These are phyloP conservation scores for Lachnum nothofagi DNA, from an alignment of 2,329 filamentous ascomycete species.

Conservation along the genomic window DNA sequence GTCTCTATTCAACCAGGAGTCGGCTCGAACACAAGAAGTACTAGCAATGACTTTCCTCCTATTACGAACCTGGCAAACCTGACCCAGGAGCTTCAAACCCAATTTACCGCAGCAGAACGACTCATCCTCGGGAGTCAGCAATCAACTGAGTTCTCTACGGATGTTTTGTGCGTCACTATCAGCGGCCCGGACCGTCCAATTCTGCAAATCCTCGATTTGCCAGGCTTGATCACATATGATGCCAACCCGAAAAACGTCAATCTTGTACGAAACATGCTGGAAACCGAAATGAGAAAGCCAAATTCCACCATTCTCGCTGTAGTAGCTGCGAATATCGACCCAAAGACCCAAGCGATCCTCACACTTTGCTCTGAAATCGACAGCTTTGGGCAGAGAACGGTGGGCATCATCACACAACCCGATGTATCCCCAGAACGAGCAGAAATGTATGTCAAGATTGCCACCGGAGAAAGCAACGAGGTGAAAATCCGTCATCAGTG, in stretches of 20 bases:
- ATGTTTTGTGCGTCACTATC: constrained; percentile 12
- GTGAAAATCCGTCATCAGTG: too few relatives aligned
- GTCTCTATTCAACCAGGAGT: constrained; percentile 20
- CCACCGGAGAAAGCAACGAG: too few relatives aligned
- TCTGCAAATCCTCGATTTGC: too few relatives aligned
- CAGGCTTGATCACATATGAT: neutral
- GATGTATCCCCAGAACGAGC: too few relatives aligned
- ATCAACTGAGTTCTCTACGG: too few relatives aligned
- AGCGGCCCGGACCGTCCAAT: constrained; percentile 17
- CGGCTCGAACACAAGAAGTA: too few relatives aligned
- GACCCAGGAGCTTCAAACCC: constrained; percentile 21
- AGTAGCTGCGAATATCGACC: constrained; percentile 38
- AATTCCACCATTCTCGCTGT: constrained; percentile 45
- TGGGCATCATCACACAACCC: constrained; percentile 42
- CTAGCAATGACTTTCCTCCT: too few relatives aligned
- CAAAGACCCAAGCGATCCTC: constrained; percentile 38
- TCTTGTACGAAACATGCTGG: constrained; percentile 44
- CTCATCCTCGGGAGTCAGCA: constrained; percentile 20
- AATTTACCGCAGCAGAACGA: constrained; percentile 23
- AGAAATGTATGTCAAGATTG: too few relatives aligned
- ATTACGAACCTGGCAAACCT: constrained; percentile 25
- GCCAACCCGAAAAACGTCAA: constrained; percentile 43
- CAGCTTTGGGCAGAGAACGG: constrained; percentile 28
- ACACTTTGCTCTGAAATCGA: constrained; percentile 40
- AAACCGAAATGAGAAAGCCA: too few relatives aligned